phyloP scores from a whole-genome alignment of 1,284 basidiomycete species.

The Austroboletus sp. region DNA sequence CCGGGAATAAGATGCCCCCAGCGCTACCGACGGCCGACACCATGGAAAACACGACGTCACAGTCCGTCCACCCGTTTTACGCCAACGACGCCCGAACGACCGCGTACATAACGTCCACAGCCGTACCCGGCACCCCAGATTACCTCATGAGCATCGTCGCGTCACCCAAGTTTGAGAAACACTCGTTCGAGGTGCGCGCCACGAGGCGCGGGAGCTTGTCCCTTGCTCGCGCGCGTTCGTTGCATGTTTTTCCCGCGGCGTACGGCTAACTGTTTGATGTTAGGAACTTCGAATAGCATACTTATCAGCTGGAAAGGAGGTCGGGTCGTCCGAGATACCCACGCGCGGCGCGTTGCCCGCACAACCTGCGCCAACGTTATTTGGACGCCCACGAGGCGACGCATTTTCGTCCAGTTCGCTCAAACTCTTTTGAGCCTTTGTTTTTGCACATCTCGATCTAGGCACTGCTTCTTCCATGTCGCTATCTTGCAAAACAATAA shows the following conservation, averaged over 20 bases:
- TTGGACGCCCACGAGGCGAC: constrained; percentile 31
- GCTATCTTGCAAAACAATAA: no score
- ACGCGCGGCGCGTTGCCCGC: constrained; percentile 26
- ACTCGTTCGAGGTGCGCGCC: constrained; percentile 30
- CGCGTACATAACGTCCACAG: constrained; percentile 16
- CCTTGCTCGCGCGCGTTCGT: neutral
- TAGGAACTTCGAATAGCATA: constrained; percentile 33
- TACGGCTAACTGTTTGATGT: constrained; percentile 1
- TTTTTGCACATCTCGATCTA: neutral
- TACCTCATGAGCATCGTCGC: constrained; percentile 28
- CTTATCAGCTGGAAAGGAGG: constrained; percentile 26
- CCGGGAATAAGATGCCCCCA: constrained; percentile 22
- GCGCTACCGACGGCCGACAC: neutral
- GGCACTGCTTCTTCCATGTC: no score
- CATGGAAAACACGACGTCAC: constrained; percentile 1
- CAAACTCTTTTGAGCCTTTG: constrained; percentile 12
- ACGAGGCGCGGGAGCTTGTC: neutral
- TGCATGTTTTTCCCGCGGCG: neutral
- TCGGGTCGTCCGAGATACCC: constrained; percentile 32
- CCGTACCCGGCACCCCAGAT: constrained; percentile 19
- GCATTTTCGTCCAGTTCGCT: constrained; percentile 26
- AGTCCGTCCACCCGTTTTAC: constrained; percentile 18
- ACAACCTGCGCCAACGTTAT: constrained; percentile 22
- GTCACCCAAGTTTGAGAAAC: constrained; percentile 28
- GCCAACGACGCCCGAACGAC: constrained; percentile 22